phyloP scores from a whole-genome alignment of 1,139 yeast genomes.

The Wickerhamiella pararugosa region DNA sequence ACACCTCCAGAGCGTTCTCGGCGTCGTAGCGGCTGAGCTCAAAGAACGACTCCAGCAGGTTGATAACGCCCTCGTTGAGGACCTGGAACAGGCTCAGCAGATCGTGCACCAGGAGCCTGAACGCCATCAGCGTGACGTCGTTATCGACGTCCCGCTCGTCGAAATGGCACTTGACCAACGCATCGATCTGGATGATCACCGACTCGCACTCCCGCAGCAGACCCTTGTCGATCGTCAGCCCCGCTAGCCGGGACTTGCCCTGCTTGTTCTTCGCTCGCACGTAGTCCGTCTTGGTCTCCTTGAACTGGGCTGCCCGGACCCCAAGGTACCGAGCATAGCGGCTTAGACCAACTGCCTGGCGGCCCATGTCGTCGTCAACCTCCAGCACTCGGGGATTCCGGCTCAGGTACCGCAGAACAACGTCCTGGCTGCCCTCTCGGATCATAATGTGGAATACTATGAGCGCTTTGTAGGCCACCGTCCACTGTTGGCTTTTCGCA shows the following conservation, averaged over 20 bases:
- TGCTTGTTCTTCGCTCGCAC: constrained; percentile 40
- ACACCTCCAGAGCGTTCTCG: constrained; percentile 67
- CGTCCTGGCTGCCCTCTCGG: constrained; percentile 72
- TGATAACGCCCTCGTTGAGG: constrained; percentile 88
- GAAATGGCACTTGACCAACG: constrained; percentile 60
- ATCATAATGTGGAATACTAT: constrained; percentile 82
- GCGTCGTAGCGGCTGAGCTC: constrained; percentile 84
- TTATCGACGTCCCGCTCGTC: constrained; percentile 56
- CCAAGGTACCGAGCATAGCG: constrained; percentile 61
- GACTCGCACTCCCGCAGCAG: constrained; percentile 71
- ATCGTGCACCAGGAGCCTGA: constrained; percentile 76
- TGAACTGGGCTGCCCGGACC: constrained; percentile 55
- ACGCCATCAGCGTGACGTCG: constrained; percentile 71
- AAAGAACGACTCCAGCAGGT: constrained; percentile 81
- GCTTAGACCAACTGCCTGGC: constrained; percentile 48
- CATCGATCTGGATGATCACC: constrained; percentile 66
- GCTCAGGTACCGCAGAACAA: constrained; percentile 50
- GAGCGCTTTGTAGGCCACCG: constrained; percentile 65
- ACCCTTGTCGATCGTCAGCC: constrained; percentile 61
- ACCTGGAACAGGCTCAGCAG: constrained; percentile 72
- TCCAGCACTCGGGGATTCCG: constrained; percentile 48
- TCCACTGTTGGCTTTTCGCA: constrained; percentile 35
- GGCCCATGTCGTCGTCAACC: constrained; percentile 21
- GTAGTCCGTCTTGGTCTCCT: constrained; percentile 52
- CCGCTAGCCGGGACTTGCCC: constrained; percentile 45